phyloP scores from a whole-genome alignment of 306 rosid genomes.

The Carpinus viminea region DNA sequence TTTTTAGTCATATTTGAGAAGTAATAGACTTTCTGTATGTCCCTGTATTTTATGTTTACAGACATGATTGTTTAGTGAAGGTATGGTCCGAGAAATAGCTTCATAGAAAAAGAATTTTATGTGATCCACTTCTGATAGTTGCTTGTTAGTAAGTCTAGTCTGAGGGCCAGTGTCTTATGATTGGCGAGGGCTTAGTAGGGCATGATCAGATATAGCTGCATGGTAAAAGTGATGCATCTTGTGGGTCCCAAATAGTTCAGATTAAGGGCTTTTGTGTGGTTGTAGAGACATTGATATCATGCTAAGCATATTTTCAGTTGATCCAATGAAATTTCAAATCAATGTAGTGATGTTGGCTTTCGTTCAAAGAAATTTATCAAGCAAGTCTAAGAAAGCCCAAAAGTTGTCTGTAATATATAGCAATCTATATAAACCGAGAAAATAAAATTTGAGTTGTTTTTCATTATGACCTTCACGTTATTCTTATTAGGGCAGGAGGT shows the following conservation, averaged over 20 bases:
- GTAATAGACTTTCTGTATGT: not conserved
- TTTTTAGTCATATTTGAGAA: not conserved
- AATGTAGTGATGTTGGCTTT: not conserved
- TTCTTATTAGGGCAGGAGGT: not conserved
- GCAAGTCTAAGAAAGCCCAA: not conserved
- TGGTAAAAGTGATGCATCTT: not conserved
- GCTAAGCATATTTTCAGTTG: not conserved
- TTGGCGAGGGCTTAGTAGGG: too few relatives aligned
- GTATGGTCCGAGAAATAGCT: slow-evolving; percentile 15
- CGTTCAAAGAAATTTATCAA: not conserved
- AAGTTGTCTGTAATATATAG: not conserved
- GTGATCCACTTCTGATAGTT: not conserved
- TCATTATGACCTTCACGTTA: not conserved
- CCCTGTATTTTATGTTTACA: slow-evolving; percentile 6
- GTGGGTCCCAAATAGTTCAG: not conserved
- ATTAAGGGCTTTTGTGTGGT: not conserved
- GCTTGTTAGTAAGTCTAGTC: not conserved
- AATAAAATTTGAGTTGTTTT: not conserved
- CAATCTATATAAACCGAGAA: not conserved
- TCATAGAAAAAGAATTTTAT: not conserved
- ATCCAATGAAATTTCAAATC: not conserved
- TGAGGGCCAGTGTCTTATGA: too few relatives aligned
- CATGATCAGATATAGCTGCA: not conserved
- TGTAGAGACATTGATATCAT: not conserved
- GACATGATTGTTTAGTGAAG: not conserved